Percentiles rank a stretch among this genome's conserved stretches.
phyloP scores from a whole-genome alignment of 176 grass and related monocot species.

The Musa troglodytarum region DNA sequence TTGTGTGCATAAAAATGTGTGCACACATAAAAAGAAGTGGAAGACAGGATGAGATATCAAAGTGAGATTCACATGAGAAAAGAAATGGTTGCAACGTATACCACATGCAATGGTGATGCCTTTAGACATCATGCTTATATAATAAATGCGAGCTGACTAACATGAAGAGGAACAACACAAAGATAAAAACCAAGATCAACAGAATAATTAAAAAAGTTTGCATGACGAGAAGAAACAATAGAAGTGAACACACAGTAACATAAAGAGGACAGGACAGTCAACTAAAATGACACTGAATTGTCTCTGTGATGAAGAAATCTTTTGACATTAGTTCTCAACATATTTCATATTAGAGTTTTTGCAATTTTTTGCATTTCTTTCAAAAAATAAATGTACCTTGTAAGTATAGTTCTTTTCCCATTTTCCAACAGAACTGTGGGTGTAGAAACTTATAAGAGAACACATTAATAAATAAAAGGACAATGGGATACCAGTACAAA shows the following conservation, averaged over 20 bases:
- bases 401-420: background rate
- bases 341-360: background rate
- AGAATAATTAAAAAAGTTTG: background rate
- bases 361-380: background rate
- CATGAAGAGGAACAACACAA: no score
- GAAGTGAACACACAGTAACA: background rate
- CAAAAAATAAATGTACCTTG: background rate
- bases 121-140: no score
- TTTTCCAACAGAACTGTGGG: no score
- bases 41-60: no score
- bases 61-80: no score
- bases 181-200: background rate
- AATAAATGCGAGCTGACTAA: no score
- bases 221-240: constrained; percentile 2
- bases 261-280: background rate
- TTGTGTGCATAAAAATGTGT: no score
- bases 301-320: background rate
- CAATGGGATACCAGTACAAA: constrained; percentile 62
- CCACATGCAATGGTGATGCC: no score
- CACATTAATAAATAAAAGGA: background rate
- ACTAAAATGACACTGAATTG: background rate
- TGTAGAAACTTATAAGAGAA: background rate
- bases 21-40: no score
- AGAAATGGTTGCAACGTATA: no score
- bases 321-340: background rate